Evolutionary conservation across 2,329 filamentous ascomycete species (phyloP), one percentile per base, ranked within the genome.

Genomic region (Boeremia lycopersici): DNA sequence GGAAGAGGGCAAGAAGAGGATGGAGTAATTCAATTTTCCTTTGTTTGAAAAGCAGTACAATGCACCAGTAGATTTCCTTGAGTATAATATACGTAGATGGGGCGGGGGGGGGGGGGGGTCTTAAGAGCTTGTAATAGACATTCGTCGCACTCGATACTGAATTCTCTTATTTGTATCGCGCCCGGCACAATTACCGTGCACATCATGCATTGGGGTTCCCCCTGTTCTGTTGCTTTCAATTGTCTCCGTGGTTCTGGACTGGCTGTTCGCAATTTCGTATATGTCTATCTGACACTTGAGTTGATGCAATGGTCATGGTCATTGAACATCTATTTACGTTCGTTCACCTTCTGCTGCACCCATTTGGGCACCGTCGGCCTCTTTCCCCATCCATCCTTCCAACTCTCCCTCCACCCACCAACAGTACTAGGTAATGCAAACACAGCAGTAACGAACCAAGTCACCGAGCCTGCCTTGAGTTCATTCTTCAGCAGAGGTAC

Each of bases 1-100:
- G 49, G 95, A 99, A 75, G 95, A 99, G 77, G 95, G 95, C 48
- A 99, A 99, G 84, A 99, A 97, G 84, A 90, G 95, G 74, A 96
- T 96, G 70, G 95, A 99, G 74, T 93, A 44, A 8, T 11, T 10
- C 15, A n/a, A 28, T 13, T 48, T 40, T 35, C 31, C 35, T 48
- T 54, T 44, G 33, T 44, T 33, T 13, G 23, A 54, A 29, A 40
- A 25, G 29, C 33, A 35, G n/a, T 11, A 12, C 15, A 29, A 30
- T 51, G 31, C 42, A 42, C 42, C 36, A 38, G 42, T 47, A 51
- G 41, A 51, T 28, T 26, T 41, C 13, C n/a, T 17, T 29, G 29
- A 6, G 42, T 25, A 38, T 51, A 51, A 46, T 38, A 38, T n/a
- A 51, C 11, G 23, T 33, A 51, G 48, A 50, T 28, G 15, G 29